Evolutionary conservation across 1,139 yeast species (phyloP), one percentile per base, ranked within the genome.

Genomic region (Saccharomycopsis hybrid): DNA sequence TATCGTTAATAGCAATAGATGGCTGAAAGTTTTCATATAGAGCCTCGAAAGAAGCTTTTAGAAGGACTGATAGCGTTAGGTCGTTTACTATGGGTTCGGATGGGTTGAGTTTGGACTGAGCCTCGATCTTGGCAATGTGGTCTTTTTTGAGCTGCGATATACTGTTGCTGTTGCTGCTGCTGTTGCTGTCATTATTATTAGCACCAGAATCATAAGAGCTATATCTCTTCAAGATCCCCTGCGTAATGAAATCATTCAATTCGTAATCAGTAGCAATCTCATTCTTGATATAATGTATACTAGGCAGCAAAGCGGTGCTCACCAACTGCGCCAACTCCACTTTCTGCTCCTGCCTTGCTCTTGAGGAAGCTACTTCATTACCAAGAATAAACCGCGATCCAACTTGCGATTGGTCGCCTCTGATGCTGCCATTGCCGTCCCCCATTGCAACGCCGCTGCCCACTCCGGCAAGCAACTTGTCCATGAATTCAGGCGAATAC

Each of bases 21-120:
- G 37, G 27, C 4, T 24, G 13, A 32, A 40, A 45, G 11, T 25
- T 41, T n/a, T 39, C n/a, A 37, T 47, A 47, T 5, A 50, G 39
- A n/a, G 40, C 8, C 9, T 37, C 25, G 25, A 47, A 42, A 13
- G 33, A 5, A 11, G 35, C 39, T 5, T n/a, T 5, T 7, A 52
- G 18, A 7, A 52, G 30, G 5, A 42, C 36, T 9, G 53, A 25
- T 33, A 51, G 36, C 2, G 54, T 51, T 11, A 30, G 38, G 8
- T 47, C 32, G n/a, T 39, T 46, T 7, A 51, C 46, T 4, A 46
- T 3, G 25, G 54, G 53, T 3, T 11, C 13, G 5, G 29, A 33
- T 11, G 44, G 51, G 24, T 7, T 9, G 7, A 9, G 7, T 13
- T n/a, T 36, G 39, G 18, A 8, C 24, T 36, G 39, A 5, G 9